Evolutionary conservation across 352 stramenopile species (phyloP).

Genomic region (Halophytophthora polymorphica): DNA sequence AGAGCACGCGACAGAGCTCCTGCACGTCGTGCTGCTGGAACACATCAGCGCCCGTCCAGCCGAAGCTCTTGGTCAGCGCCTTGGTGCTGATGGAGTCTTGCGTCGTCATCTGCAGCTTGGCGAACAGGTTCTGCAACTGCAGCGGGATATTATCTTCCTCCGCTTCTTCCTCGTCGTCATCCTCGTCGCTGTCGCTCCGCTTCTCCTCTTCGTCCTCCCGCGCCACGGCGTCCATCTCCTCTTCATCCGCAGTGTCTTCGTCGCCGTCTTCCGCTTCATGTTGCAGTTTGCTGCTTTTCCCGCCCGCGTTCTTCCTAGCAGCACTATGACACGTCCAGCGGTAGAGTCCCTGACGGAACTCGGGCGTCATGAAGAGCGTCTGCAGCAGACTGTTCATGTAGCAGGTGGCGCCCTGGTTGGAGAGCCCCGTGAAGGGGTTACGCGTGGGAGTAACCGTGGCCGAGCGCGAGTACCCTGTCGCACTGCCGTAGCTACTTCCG

Average conservation of each 20-base stretch:
- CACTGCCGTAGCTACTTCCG: conserved; percentile 28
- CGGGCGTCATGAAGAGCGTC: conserved; percentile 89
- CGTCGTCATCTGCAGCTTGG: conserved; percentile 83
- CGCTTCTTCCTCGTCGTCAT: conserved; percentile 45
- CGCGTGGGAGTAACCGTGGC: conserved; percentile 1
- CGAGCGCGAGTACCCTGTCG: conserved; percentile 8
- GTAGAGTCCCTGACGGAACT: conserved; percentile 85
- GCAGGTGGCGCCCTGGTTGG: conserved; percentile 91
- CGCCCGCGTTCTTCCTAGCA: conserved; percentile 3
- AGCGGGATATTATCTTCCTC: conserved; percentile 84
- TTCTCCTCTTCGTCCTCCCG: conserved; percentile 4
- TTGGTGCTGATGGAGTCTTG: conserved; percentile 73
- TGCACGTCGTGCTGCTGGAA: conserved; percentile 93
- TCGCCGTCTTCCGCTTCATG: conserved; percentile 11
- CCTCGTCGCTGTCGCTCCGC: conserved; percentile 2
- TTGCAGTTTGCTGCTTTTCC: neutral
- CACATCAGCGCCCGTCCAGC: conserved; percentile 85
- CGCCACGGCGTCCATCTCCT: conserved; percentile 12
- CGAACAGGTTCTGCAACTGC: conserved; percentile 91
- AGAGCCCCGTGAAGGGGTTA: conserved; percentile 76
- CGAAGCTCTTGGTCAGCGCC: conserved; percentile 90
- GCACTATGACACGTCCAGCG: conserved; percentile 36
- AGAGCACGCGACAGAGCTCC: conserved; percentile 88
- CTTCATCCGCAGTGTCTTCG: conserved; percentile 12
- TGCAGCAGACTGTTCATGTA: conserved; percentile 94